Conservation (phyloP, 768 basidiomycete genomes). For the Kwoniella newhampshirensis region DNA sequence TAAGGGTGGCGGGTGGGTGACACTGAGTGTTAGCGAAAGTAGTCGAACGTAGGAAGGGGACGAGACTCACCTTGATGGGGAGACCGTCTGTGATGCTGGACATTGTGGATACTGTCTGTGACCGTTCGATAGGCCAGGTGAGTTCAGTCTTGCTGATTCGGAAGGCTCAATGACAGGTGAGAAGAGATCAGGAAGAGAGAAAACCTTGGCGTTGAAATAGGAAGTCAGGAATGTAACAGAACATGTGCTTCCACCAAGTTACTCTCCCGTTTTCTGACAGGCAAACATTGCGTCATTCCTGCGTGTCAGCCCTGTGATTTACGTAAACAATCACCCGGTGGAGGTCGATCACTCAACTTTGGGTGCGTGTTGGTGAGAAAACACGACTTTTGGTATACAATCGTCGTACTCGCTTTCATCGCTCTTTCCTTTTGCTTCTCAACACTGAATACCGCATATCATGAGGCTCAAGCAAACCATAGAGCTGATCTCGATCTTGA, state of each 20-base stretch:
- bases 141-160: background rate
- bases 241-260: too few relatives aligned
- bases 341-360: slow-evolving; percentile 13
- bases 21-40: background rate
- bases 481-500: background rate
- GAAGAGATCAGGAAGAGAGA: slow-evolving; percentile 4
- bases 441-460: too few relatives aligned
- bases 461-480: background rate
- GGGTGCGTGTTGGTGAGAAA: background rate
- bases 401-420: background rate
- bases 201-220: background rate
- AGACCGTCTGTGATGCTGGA: slow-evolving; percentile 69
- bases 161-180: too few relatives aligned
- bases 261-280: too few relatives aligned
- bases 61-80: slow-evolving; percentile 67
- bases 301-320: background rate
- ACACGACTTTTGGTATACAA: too few relatives aligned
- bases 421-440: background rate
- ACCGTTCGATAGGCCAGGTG: background rate
- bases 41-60: background rate
- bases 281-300: slow-evolving; percentile 11
- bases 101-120: slow-evolving; percentile 9
- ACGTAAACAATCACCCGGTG: slow-evolving; percentile 5
- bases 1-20: slow-evolving; percentile 7
- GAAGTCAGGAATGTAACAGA: background rate